Evolutionary conservation across 768 basidiomycete species (phyloP).

Genomic region (Trametes gibbosa): DNA sequence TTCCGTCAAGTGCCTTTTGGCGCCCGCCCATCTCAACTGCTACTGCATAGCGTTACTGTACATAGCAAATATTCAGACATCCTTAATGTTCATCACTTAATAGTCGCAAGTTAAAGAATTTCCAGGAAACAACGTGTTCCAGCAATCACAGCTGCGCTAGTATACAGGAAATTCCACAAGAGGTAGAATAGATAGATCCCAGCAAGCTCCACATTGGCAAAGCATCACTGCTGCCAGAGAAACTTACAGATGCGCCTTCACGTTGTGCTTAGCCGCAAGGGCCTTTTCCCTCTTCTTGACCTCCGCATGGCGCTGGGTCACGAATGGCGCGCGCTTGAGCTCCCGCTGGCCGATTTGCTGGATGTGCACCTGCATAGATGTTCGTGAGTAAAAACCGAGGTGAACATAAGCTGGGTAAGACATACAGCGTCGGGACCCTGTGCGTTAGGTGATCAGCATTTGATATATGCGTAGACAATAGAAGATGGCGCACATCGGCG

Average conservation of each 20-base stretch:
- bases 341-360: conserved; percentile 93
- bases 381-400: background rate
- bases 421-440: conserved; percentile 79
- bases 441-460: conserved; percentile 2
- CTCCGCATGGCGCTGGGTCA: conserved; percentile 54
- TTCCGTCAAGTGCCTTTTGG: background rate
- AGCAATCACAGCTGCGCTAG: background rate
- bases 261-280: conserved; percentile 55
- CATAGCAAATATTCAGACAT: no score
- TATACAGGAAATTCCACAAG: conserved; percentile 1
- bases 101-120: no score
- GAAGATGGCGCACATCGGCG: conserved; percentile 62
- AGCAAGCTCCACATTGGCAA: background rate
- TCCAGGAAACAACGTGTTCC: background rate
- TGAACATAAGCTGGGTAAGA: background rate
- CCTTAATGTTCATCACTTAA: no score
- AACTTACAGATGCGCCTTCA: conserved; percentile 56
- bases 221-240: background rate
- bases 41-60: no score
- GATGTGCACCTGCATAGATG: conserved; percentile 70
- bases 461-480: background rate
- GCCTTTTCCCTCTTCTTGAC: conserved; percentile 59
- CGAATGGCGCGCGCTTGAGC: conserved; percentile 67
- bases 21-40: background rate
- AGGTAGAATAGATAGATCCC: background rate